Base-by-base conservation (phyloP, 352 stramenopile species). In the Globisporangium abappressorium region DNA sequence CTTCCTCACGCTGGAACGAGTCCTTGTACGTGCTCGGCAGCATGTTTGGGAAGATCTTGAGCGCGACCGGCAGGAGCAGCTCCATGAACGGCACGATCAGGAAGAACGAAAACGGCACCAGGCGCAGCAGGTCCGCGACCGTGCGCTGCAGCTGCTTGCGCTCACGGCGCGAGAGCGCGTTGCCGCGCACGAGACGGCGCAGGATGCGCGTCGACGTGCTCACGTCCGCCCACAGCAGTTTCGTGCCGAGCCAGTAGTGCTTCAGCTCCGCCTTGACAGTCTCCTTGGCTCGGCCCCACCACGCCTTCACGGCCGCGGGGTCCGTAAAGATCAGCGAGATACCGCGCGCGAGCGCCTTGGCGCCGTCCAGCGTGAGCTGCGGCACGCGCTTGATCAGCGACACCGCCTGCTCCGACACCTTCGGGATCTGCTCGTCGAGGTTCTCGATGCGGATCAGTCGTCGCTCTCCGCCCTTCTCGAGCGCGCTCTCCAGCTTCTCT, bases 41-140 rank as follows among this genome's bases (percentile, higher is more conserved):
- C 97, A 99, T 99, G 84, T 99, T 99, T 3, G 98, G 98, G 85
- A 99, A 99, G 41, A 99, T 75, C 72, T 98, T 98, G 26, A 99
- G 84, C 22, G 96, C 97, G 75, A 99, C 93, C 0, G 97, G 98
- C 34, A 99, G 78, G 55, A 98, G 78, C 72, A 99, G 85, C 78
- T 99, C 98, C 94, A 99, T 99, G 75, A 99, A 99, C 18, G 98
- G 98, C 51, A 99, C 96, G 43, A 99, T 81, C 62, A 99, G 80
- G 73, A 99, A 99, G 79, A 99, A 98, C 30, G 87, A 86, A 65
- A 99, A 98, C 33, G 98, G 98, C 68, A 99, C 95, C 9, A 99
- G 79, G 62, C 98, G 96, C 71, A 99, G 94, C 38, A 99, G 69
- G 82, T 99, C 98, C 1, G 92, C 93, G 7, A 97, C 94, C 18